These are phyloP conservation scores for Fistulinella cinereoalba DNA, from an alignment of 1,284 basidiomycete genomes.

Conservation along the genomic window DNA sequence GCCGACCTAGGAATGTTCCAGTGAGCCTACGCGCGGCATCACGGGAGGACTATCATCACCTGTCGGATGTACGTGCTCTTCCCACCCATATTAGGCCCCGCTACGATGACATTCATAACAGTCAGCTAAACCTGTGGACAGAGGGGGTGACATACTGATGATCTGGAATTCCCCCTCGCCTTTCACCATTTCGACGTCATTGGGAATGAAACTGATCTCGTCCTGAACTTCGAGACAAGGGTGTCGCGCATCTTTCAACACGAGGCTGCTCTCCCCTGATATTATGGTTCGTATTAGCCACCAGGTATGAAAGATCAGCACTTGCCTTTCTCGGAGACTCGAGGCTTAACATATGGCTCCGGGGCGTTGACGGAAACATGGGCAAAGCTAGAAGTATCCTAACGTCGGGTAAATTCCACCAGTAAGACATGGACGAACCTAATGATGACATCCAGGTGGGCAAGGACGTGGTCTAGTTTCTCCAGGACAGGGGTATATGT, in stretches of 20 bases:
- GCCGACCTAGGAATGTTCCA: conserved; percentile 58
- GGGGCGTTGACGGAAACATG: conserved; percentile 88
- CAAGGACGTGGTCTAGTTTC: conserved; percentile 82
- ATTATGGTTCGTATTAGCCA: not conserved
- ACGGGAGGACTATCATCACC: conserved; percentile 29
- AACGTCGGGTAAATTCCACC: not conserved
- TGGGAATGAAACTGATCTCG: conserved; percentile 92
- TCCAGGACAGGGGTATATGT: conserved; percentile 92
- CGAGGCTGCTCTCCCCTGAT: conserved; percentile 70
- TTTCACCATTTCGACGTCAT: conserved; percentile 89
- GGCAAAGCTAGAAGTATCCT: conserved; percentile 66
- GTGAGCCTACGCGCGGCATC: conserved; percentile 1
- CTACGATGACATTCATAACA: conserved; percentile 36
- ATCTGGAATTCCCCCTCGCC: conserved; percentile 86
- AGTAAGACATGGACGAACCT: conserved; percentile 47
- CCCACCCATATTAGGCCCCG: conserved; percentile 96
- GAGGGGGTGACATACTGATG: conserved; percentile 58
- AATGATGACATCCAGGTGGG: conserved; percentile 89
- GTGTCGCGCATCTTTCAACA: conserved; percentile 84
- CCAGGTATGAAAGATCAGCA: not conserved
- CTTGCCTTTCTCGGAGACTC: conserved; percentile 66
- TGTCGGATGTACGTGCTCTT: conserved; percentile 93
- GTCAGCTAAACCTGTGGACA: conserved; percentile 3
- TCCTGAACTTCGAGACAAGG: conserved; percentile 97
- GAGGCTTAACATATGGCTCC: conserved; percentile 85